Conservation (phyloP, 1,284 basidiomycete genomes). For the Cryptococcus sp. region DNA sequence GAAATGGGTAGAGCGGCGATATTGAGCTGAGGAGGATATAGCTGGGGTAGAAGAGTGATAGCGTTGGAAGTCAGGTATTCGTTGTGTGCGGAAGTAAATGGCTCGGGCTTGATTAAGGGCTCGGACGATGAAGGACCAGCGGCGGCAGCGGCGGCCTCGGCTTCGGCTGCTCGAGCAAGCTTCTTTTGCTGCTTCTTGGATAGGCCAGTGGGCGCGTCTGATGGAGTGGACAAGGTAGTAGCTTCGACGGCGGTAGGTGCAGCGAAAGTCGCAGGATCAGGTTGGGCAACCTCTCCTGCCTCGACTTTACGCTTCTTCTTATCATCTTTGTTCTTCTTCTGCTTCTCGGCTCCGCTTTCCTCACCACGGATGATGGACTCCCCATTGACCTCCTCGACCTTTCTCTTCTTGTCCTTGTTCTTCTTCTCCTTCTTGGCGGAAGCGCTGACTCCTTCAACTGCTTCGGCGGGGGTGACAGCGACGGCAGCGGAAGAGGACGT, state of each 20-base stretch:
- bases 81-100: conserved; percentile 51
- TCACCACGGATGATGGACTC: conserved; percentile 15
- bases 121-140: conserved; percentile 12
- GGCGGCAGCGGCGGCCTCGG: conserved; percentile 19
- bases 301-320: conserved; percentile 31
- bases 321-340: conserved; percentile 33
- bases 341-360: conserved; percentile 18
- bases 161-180: conserved; percentile 31
- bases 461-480: conserved; percentile 6
- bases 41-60: conserved; percentile 63
- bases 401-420: conserved; percentile 22
- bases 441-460: conserved; percentile 4
- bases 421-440: conserved; percentile 14
- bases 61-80: conserved; percentile 67
- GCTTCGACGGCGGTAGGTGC: conserved; percentile 21
- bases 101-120: conserved; percentile 16
- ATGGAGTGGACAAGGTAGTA: conserved; percentile 8
- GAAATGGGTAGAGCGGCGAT: conserved; percentile 70
- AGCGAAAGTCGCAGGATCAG: conserved; percentile 29
- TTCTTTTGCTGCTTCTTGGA: conserved; percentile 46
- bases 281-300: conserved; percentile 12
- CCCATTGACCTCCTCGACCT: conserved; percentile 5
- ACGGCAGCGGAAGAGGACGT: conserved; percentile 1
- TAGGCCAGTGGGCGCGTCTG: conserved; percentile 9
- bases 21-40: conserved; percentile 66